Base-by-base conservation (phyloP, 345 rosid species). In the Lumnitzera littorea region DNA sequence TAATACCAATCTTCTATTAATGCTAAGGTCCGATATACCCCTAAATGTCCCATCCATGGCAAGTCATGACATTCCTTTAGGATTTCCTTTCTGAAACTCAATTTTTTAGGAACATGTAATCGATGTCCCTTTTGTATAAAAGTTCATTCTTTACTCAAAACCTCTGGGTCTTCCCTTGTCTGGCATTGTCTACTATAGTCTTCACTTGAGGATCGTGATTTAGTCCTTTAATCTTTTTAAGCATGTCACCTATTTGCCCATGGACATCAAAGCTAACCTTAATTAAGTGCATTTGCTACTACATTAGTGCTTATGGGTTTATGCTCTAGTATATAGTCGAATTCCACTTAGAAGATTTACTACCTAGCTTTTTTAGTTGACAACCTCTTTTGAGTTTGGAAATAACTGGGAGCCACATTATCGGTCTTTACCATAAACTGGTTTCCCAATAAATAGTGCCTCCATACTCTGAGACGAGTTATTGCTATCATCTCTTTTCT, bases 251-350 rank as follows among this genome's bases (percentile, higher is more conserved):
- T 2, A 59, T 24, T 11, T 15, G 36, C 8, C 13, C 16, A 7
- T 67, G 41, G 49, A 23, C 8, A 0, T 5, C 7, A 20, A 20
- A 20, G 43, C 43, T 11, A 48, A 0, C 48, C 54, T 3, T 24
- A 7, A 15, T 57, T 62, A 2, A 68, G 56, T 1, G 62, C 56
- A 50, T 68, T 46, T 0, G 53, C 66, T 0, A 55, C 62, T 0
- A 20, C 11, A 5, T 55, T 61, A 0, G 27, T n/a, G 24, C 17
- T 23, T 0, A 47, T 43, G 2, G 48, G 47, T 48, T 58, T 66
- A 10, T 67, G 56, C 15, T 67, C 51, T 27, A 61, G 0, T 3
- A 1, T 13, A 36, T 52, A 61, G 50, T 55, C n/a, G n/a, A 68
- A 48, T 15, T 48, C 50, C 12, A 15, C 50, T 10, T 1, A 1